phyloP scores from a whole-genome alignment of 2,329 filamentous ascomycete genomes.

The Septoria petroselini region DNA sequence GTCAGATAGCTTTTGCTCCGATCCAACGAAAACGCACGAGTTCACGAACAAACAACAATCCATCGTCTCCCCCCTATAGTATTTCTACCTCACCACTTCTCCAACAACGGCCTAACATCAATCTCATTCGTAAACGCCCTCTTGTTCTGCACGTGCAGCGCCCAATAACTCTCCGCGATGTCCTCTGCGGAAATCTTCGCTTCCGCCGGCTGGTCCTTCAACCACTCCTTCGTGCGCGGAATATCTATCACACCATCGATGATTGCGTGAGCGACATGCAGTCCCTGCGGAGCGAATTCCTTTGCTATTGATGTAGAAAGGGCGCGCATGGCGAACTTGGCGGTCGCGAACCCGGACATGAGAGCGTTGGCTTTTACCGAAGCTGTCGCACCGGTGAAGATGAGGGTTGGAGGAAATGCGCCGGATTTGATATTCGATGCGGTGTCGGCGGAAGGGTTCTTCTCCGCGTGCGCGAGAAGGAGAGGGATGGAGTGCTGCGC shows the following conservation, averaged over 20 bases:
- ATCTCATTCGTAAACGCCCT: slow-evolving; percentile 79
- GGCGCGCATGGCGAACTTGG: slow-evolving; percentile 76
- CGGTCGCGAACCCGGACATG: slow-evolving; percentile 69
- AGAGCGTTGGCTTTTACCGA: slow-evolving; percentile 68
- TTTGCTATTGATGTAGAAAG: slow-evolving; percentile 71
- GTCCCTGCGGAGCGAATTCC: slow-evolving; percentile 79
- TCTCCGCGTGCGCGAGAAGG: slow-evolving; percentile 59
- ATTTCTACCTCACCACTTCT: slow-evolving; percentile 67
- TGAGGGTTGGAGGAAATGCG: slow-evolving; percentile 69
- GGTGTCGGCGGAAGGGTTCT: slow-evolving; percentile 14
- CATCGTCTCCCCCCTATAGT: background rate
- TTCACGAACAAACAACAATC: background rate
- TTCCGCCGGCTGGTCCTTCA: slow-evolving; percentile 55
- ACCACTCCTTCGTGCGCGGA: slow-evolving; percentile 62
- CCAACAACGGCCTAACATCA: slow-evolving; percentile 74
- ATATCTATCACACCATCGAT: slow-evolving; percentile 79
- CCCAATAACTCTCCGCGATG: slow-evolving; percentile 87
- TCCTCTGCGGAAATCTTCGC: slow-evolving; percentile 73
- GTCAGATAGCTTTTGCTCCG: too few relatives aligned
- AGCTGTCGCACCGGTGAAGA: slow-evolving; percentile 85
- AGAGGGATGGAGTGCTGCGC: slow-evolving; percentile 68
- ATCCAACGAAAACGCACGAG: background rate
- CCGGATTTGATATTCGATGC: slow-evolving; percentile 36
- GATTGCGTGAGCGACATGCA: slow-evolving; percentile 79
- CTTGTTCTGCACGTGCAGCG: slow-evolving; percentile 74